Base-by-base conservation (phyloP, 371 early-diverging fungal species). In the Cokeromyces recurvatus region DNA sequence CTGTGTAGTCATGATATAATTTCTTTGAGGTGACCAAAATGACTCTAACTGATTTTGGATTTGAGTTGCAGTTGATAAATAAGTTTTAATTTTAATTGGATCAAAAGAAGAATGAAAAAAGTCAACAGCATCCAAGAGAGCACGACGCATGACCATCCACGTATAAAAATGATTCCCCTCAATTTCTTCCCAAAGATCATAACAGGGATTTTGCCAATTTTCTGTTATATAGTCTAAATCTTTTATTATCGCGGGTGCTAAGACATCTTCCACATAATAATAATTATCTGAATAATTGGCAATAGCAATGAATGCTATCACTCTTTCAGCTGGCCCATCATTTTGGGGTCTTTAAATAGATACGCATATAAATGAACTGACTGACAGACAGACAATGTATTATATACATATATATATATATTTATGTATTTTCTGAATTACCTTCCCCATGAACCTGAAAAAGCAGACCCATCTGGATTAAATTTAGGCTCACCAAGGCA, bases 311-410 rank as follows among this genome's bases (percentile, higher is more conserved):
- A 85, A 38, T 11, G 78, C 53, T 4, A 63, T 57, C 0, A 81
- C 86, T 2, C 92, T 78, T 16, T 84, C 74, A 4, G 89, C 91
- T 10, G 92, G 92, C 0, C 90, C 91, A 57, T 92, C 93, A 53
- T 85, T 84, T 58, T 92, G 91, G 21, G 90, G 90, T 29, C 72
- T n/a, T n/a, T 66, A 32, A 12, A 20, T n/a, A 15, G n/a, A 21
- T 7, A 41, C 16, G 19, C 19, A 43, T 27, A 45, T 34, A 36
- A 46, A 10, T 9, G 12, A 22, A 16, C n/a, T n/a, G n/a, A n/a
- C n/a, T n/a, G n/a, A n/a, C n/a, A n/a, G n/a, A n/a, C n/a, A n/a
- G n/a, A n/a, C n/a, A n/a, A n/a, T n/a, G n/a, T n/a, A n/a, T n/a
- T n/a, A n/a, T n/a, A n/a, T n/a, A n/a, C n/a, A n/a, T n/a, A n/a